Evolutionary conservation across 257 asterid species (phyloP).

Genomic region (Scutellaria baicalensis): DNA sequence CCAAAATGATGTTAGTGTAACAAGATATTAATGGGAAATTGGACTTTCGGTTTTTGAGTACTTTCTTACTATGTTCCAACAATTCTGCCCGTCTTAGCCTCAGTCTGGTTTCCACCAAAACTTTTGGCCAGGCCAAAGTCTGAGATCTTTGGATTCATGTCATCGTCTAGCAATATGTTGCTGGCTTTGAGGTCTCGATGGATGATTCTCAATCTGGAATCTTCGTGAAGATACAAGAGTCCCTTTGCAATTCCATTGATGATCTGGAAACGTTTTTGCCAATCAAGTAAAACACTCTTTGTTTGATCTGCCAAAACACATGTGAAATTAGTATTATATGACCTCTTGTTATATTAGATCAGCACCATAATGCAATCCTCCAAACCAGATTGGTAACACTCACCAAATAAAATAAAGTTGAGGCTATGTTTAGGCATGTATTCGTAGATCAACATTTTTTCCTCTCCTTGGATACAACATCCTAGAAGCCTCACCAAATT

Average conservation of each 20-base stretch:
- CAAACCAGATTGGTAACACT: neutral
- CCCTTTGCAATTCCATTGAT: neutral
- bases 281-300: neutral
- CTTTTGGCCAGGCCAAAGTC: slow-evolving; percentile 3
- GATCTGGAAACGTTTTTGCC: neutral
- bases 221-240: slow-evolving; percentile 1
- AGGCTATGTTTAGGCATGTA: neutral
- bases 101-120: neutral
- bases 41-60: neutral
- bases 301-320: neutral
- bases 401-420: neutral
- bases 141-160: slow-evolving; percentile 1
- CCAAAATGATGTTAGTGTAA: neutral
- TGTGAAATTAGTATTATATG: neutral
- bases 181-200: slow-evolving; percentile 6
- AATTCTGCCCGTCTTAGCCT: neutral
- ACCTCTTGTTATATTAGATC: neutral
- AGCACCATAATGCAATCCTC: too few relatives aligned
- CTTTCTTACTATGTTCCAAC: slow-evolving; percentile 3
- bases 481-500: neutral
- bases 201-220: slow-evolving; percentile 2
- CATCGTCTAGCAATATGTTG: neutral
- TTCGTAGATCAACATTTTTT: slow-evolving; percentile 1
- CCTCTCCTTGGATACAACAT: neutral
- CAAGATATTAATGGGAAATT: neutral